Evolutionary conservation across 2,329 filamentous ascomycete species (phyloP), one percentile per base, ranked within the genome.

Genomic region (Fusarium begoniae): DNA sequence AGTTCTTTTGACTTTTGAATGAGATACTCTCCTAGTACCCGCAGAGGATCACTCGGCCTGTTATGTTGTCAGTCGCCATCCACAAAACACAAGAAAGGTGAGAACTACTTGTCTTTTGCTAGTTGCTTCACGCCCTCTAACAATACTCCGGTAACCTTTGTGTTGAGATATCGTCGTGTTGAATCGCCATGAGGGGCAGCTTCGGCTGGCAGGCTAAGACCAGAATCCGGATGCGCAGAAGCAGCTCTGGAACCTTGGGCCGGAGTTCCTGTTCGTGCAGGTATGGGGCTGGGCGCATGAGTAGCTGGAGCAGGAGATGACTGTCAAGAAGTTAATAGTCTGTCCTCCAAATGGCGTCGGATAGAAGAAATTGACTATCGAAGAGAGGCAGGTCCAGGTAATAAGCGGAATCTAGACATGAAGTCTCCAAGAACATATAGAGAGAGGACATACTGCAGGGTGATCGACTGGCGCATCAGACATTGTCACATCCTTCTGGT

Each of bases 41-140:
- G 88, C 22, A 95, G 82, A 26, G 93, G 93, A 75, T 94, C 91
- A 40, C 87, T 85, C 5, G 93, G 93, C 74, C 93, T 86, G 59
- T 5, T 43, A 10, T 40, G 37, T 32, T 56, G 48, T 79, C 58
- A 79, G 69, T 47, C n/a, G 17, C 10, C 35, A 28, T 51, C 47
- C 12, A 10, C 22, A 26, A 41, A 26, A n/a, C 38, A 20, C 9
- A 43, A 14, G 24, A 14, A 17, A 44, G 22, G 20, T 15, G 57
- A 90, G 64, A 87, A 91, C 79, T 82, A 94, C 92, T 92, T 89
- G 47, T 94, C 91, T 75, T 89, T 90, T 9, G 91, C 91, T 69
- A 95, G 80, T 62, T 87, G 82, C 83, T 94, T 94, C 91, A 95
- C 93, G 30, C 92, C 93, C 77, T 94, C 92, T 44, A 94, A 83